These are phyloP conservation scores for Kwoniella pini DNA, from an alignment of 768 basidiomycete species.

Conservation along the genomic window DNA sequence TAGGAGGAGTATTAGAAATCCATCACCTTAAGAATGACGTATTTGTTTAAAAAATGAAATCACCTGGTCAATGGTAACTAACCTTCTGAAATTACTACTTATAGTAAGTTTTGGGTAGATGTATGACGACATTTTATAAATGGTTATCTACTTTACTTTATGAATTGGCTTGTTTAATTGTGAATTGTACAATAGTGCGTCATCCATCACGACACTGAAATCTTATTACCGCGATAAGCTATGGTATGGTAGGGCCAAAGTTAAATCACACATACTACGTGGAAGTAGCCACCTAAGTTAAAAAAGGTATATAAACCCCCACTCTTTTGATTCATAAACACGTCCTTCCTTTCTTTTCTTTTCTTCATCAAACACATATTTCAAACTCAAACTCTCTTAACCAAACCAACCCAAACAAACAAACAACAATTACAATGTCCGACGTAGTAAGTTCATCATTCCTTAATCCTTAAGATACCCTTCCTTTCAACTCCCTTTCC, in stretches of 20 bases:
- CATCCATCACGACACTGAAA: constrained; percentile 7
- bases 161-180: neutral
- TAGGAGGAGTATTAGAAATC: too few species aligned
- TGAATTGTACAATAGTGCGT: neutral
- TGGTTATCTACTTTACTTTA: too few species aligned
- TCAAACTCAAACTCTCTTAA: neutral
- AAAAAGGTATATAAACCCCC: constrained; percentile 26
- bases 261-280: neutral
- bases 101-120: neutral
- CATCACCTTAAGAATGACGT: too few species aligned
- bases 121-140: constrained; percentile 15
- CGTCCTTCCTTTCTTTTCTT: constrained; percentile 11
- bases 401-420: constrained; percentile 16
- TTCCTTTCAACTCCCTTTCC: neutral
- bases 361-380: constrained; percentile 2
- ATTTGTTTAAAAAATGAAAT: neutral
- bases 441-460: constrained; percentile 30
- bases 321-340: neutral
- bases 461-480: neutral
- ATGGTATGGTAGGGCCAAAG: neutral
- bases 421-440: constrained; percentile 38
- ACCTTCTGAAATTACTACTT: neutral
- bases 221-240: neutral
- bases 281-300: neutral
- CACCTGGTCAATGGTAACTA: constrained; percentile 2